Evolutionary conservation across 768 basidiomycete genomes (phyloP), one percentile per base, ranked within the genome.

Genomic region (Rhodotorula taiwanensis): DNA sequence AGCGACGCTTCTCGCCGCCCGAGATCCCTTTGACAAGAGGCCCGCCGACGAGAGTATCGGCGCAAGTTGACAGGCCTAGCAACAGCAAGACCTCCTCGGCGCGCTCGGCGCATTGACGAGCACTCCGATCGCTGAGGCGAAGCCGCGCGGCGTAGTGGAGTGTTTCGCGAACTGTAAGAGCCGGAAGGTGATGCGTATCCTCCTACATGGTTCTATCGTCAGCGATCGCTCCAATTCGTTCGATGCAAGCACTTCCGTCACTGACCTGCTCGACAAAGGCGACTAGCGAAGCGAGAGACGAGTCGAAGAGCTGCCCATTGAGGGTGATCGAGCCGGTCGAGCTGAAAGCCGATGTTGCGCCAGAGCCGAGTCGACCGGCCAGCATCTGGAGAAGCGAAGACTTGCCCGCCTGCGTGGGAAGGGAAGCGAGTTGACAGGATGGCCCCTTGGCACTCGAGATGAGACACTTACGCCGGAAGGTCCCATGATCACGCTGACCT

Each of bases 1-100:
- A 70, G 34, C 80, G 73, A 3, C 80, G 70, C 70, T 81, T 81
- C 66, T 81, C 80, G n/a, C 80, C 80, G 9, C 80, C 80, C 15
- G 75, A 76, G 41, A 81, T 81, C 2, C 80, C 80, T 68, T 79
- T 75, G 42, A 75, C 42, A 14, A 59, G 55, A 42, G 27, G 30
- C 15, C 80, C 80, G 28, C 80, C 80, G 34, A 81, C 79, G 27
- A 79, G 74, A 25, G 76, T 74, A 63, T 80, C 76, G n/a, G 79
- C 80, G 58, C 79, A 80, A 49, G 78, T 77, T 58, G 77, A 77
- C 36, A 81, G 67, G 0, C 80, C 80, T 23, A 81, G 74, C 78
- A 80, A 78, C 30, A 72, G 49, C 4, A 81, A 63, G 2, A 81
- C 78, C 53, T 80, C 79, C 60, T 81, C 80, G 4, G 79, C 80